A percentile compares a stretch with the other conserved stretches of the same genome.
phyloP scores from a whole-genome alignment of 2,329 filamentous ascomycete species.

The Teratosphaeria viscida region DNA sequence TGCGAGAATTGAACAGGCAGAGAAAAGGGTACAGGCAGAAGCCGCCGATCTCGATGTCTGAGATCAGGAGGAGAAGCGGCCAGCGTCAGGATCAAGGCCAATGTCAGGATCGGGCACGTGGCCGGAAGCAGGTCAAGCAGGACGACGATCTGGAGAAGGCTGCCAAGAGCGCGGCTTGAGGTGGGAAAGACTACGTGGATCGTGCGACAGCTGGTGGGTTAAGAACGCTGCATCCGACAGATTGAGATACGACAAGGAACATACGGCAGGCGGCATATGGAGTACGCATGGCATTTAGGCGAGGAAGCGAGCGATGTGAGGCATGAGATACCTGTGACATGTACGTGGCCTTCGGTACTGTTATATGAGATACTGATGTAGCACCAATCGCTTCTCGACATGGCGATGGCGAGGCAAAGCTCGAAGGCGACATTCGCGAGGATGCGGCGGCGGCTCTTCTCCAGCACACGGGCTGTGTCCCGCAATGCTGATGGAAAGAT shows the following conservation, averaged over 20 bases:
- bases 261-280: not conserved
- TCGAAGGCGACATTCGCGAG: not conserved
- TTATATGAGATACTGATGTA: not conserved
- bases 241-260: not conserved
- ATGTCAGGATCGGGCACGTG: not conserved
- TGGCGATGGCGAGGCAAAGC: not conserved
- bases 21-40: constrained; percentile 15
- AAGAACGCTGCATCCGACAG: not conserved
- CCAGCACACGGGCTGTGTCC: not conserved
- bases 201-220: not conserved
- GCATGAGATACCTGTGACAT: not conserved
- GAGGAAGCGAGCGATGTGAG: not conserved
- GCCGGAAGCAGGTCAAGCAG: constrained; percentile 3
- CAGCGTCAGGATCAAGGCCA: not conserved
- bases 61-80: constrained; percentile 7
- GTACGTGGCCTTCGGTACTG: not conserved
- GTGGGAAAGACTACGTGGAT: not conserved
- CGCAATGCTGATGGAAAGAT: not conserved
- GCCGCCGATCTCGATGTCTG: constrained; percentile 22
- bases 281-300: not conserved
- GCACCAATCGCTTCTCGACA: not conserved
- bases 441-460: not conserved
- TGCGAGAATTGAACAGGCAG: constrained; percentile 35
- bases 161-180: constrained; percentile 1
- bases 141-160: constrained; percentile 2